A percentile compares a stretch with the other conserved stretches of the same genome.
Evolutionary conservation across 2,329 filamentous ascomycete genomes (phyloP).

Genomic region (Coniella vitis): DNA sequence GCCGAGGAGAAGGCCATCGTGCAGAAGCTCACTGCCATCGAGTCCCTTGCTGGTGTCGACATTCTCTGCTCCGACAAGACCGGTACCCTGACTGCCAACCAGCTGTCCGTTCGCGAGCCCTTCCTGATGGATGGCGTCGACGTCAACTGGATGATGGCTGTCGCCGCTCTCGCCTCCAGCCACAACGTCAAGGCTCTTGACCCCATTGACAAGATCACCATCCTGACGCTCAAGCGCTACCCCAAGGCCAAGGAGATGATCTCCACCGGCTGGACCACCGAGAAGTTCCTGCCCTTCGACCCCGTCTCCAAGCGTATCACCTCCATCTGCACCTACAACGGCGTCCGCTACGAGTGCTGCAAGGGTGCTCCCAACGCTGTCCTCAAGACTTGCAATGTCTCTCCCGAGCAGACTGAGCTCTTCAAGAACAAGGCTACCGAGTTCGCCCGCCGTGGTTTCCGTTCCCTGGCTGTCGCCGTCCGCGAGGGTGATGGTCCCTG

Average conservation of each 20-base stretch:
- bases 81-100: slow-evolving; percentile 68
- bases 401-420: slow-evolving; percentile 55
- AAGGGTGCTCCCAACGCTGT: slow-evolving; percentile 75
- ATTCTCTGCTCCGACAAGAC: slow-evolving; percentile 80
- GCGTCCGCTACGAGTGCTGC: slow-evolving; percentile 64
- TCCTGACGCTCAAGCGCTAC: slow-evolving; percentile 68
- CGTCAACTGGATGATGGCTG: slow-evolving; percentile 80
- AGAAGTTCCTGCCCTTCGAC: slow-evolving; percentile 73
- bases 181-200: slow-evolving; percentile 75
- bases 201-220: slow-evolving; percentile 73
- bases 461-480: slow-evolving; percentile 70
- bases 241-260: slow-evolving; percentile 72
- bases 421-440: slow-evolving; percentile 68
- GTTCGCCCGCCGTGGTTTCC: slow-evolving; percentile 73
- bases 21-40: slow-evolving; percentile 72
- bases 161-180: slow-evolving; percentile 67
- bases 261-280: slow-evolving; percentile 65
- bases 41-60: slow-evolving; percentile 69
- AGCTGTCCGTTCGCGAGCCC: slow-evolving; percentile 69
- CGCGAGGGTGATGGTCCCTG: slow-evolving; percentile 70
- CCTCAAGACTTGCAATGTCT: slow-evolving; percentile 61
- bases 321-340: slow-evolving; percentile 59
- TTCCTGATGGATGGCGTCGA: slow-evolving; percentile 71
- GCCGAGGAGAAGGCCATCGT: slow-evolving; percentile 73
- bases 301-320: slow-evolving; percentile 76